A percentile compares a stretch with the other conserved stretches of the same genome.
These are phyloP conservation scores for Nakataea oryzae DNA, from an alignment of 2,329 filamentous ascomycete genomes.

Conservation along the genomic window DNA sequence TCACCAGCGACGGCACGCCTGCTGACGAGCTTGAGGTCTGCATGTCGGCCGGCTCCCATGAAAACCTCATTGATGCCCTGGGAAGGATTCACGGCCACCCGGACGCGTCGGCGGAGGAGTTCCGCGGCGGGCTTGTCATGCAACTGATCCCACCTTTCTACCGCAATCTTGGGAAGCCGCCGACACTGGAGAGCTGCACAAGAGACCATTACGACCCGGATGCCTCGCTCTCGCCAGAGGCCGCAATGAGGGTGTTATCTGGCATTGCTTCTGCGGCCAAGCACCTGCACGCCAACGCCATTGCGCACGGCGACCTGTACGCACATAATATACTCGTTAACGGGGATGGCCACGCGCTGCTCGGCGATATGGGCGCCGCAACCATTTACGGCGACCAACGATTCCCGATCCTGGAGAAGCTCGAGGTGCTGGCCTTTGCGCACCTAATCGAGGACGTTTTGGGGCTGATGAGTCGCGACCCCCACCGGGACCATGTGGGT, in stretches of 20 bases:
- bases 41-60: slow-evolving; percentile 32
- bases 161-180: slow-evolving; percentile 29
- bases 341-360: slow-evolving; percentile 27
- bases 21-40: slow-evolving; percentile 37
- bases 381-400: slow-evolving; percentile 26
- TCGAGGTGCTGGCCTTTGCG: slow-evolving; percentile 37
- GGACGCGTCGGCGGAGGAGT: slow-evolving; percentile 14
- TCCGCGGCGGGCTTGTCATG: slow-evolving; percentile 31
- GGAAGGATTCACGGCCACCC: slow-evolving; percentile 31
- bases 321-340: slow-evolving; percentile 35
- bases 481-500: background rate
- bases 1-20: slow-evolving; percentile 35
- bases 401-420: slow-evolving; percentile 21
- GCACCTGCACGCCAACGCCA: slow-evolving; percentile 31
- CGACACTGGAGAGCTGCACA: slow-evolving; percentile 33
- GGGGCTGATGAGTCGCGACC: slow-evolving; percentile 16
- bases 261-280: slow-evolving; percentile 29
- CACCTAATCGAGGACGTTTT: slow-evolving; percentile 34
- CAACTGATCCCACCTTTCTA: slow-evolving; percentile 33
- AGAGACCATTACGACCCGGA: slow-evolving; percentile 27
- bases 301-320: slow-evolving; percentile 35
- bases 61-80: slow-evolving; percentile 32
- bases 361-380: slow-evolving; percentile 37
- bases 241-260: slow-evolving; percentile 23
- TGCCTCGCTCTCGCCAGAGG: slow-evolving; percentile 16